Percentiles rank a stretch among this genome's conserved stretches.
phyloP scores from a whole-genome alignment of 2,329 filamentous ascomycete species.

The Colletotrichum theobromicola region DNA sequence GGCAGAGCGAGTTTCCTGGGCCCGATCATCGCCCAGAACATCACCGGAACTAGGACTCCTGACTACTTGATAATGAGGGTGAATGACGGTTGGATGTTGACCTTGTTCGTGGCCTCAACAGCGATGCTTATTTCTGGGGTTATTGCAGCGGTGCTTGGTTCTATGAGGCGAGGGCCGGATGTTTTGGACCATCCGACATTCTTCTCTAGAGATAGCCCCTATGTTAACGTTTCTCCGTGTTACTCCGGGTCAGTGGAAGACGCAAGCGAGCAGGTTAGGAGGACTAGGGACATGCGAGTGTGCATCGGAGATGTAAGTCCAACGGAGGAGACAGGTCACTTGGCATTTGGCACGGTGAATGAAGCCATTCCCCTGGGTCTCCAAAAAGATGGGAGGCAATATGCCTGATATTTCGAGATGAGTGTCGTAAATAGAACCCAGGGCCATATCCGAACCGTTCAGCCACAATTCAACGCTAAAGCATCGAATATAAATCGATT shows the following conservation, averaged over 20 bases:
- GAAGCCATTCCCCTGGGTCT: fast-evolving
- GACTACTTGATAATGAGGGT: not conserved
- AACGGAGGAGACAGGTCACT: not conserved
- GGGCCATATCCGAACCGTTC: too few relatives aligned
- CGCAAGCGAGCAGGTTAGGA: not conserved
- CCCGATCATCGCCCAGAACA: not conserved
- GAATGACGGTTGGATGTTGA: not conserved
- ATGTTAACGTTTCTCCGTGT: not conserved
- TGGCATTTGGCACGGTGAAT: not conserved
- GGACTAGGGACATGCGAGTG: not conserved
- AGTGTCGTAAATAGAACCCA: too few relatives aligned
- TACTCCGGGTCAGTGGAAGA: not conserved
- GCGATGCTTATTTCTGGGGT: not conserved
- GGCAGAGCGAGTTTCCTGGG: not conserved
- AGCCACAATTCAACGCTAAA: too few relatives aligned
- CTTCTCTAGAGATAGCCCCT: not conserved
- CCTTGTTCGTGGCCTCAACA: not conserved
- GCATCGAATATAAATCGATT: too few relatives aligned
- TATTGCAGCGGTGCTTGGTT: slow-evolving; percentile 25
- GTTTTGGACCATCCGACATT: slow-evolving; percentile 26
- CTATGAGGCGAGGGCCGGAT: slow-evolving; percentile 30
- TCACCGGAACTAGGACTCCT: not conserved
- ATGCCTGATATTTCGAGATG: too few relatives aligned
- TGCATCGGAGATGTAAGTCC: not conserved
- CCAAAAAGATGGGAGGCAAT: not conserved